These are phyloP conservation scores for Mycena haematopus DNA, from an alignment of 768 basidiomycete genomes.

Conservation along the genomic window DNA sequence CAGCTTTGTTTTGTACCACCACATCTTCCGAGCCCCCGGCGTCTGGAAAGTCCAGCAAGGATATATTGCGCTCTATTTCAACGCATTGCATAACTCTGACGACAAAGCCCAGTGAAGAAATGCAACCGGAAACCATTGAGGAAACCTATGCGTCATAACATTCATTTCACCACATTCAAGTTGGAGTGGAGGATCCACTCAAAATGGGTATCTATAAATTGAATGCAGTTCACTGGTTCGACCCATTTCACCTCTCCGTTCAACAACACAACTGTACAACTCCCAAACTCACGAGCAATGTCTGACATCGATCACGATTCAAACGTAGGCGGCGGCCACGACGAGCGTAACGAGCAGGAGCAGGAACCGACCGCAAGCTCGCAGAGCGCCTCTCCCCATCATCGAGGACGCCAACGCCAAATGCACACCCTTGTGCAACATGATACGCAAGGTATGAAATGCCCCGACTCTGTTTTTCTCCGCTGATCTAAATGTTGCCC, in stretches of 20 bases:
- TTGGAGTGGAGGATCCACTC: neutral
- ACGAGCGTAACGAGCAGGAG: neutral
- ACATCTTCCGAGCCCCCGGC: too few relatives aligned
- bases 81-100: neutral
- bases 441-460: slow-evolving; percentile 42
- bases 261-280: neutral
- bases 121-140: neutral
- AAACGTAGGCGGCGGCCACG: neutral
- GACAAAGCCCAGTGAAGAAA: neutral
- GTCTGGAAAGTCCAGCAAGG: neutral
- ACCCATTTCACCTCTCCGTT: neutral
- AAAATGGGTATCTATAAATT: neutral
- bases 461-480: too few relatives aligned
- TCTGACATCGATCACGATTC: neutral
- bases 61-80: neutral
- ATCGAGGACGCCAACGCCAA: slow-evolving; percentile 39
- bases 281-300: neutral
- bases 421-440: slow-evolving; percentile 38
- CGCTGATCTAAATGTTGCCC: neutral
- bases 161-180: too few relatives aligned
- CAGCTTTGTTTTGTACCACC: too few relatives aligned
- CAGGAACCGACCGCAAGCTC: slow-evolving; percentile 2
- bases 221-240: neutral
- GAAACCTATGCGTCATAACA: neutral
- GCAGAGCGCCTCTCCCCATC: slow-evolving; percentile 20